Percentiles rank a stretch among this genome's conserved stretches.
Evolutionary conservation across 1,284 basidiomycete species (phyloP).

Genomic region (Sporisorium exsertum): DNA sequence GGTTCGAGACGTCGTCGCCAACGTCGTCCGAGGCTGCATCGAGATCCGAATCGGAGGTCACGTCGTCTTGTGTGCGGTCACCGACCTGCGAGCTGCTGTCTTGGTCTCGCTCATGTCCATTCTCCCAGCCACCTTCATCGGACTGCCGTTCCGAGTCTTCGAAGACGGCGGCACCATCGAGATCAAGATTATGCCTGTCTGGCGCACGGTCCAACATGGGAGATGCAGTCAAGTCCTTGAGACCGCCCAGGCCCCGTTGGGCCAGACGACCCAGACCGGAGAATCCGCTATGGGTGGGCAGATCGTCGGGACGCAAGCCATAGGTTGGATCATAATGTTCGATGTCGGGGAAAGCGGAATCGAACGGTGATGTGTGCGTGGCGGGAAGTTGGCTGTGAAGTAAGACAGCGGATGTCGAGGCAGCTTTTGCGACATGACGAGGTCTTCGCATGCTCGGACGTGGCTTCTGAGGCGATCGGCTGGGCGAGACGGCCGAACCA

Average conservation of each 20-base stretch:
- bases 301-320: constrained; percentile 77
- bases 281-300: constrained; percentile 77
- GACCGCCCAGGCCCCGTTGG: constrained; percentile 41
- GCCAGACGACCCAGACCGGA: constrained; percentile 74
- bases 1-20: constrained; percentile 40
- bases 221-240: constrained; percentile 41
- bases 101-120: constrained; percentile 22
- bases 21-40: constrained; percentile 29
- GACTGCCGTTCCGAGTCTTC: constrained; percentile 33
- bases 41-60: constrained; percentile 22
- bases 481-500: constrained; percentile 17
- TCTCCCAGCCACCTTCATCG: constrained; percentile 22
- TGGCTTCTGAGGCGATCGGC: constrained; percentile 32
- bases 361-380: constrained; percentile 38
- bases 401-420: constrained; percentile 36
- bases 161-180: constrained; percentile 37
- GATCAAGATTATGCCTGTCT: constrained; percentile 16
- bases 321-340: constrained; percentile 96
- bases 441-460: constrained; percentile 17
- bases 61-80: constrained; percentile 27
- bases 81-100: constrained; percentile 11
- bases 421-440: constrained; percentile 35
- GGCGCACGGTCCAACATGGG: constrained; percentile 1
- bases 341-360: constrained; percentile 70
- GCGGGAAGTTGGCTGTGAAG: constrained; percentile 27